phyloP scores from a whole-genome alignment of 2,329 filamentous ascomycete species.

The Penicillium sp. region DNA sequence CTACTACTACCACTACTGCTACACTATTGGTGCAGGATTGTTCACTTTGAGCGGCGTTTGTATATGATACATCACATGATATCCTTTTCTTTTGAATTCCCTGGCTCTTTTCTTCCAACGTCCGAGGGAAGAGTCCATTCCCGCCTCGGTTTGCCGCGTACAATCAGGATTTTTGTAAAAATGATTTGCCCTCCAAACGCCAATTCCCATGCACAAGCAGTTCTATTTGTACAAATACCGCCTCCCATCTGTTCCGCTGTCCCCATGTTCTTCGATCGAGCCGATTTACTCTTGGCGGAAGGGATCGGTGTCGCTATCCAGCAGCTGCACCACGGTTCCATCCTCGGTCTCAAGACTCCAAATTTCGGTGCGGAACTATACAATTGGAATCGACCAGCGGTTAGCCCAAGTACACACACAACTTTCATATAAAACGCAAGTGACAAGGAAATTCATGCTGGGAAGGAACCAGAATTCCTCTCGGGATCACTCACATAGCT shows the following conservation, averaged over 20 bases:
- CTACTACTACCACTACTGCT: constrained; percentile 44
- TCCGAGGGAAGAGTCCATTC: background rate
- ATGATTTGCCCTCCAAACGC: constrained; percentile 24
- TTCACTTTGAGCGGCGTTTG: constrained; percentile 43
- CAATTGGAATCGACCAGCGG: background rate
- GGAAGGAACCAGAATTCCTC: background rate
- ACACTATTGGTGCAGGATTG: constrained; percentile 37
- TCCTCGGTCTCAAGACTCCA: constrained; percentile 79
- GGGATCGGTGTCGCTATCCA: constrained; percentile 70
- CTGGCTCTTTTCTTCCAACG: constrained; percentile 1
- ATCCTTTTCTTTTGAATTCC: constrained; percentile 34
- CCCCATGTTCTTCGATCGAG: constrained; percentile 15
- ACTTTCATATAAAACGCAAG: background rate
- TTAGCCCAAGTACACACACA: background rate
- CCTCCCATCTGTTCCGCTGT: constrained; percentile 35
- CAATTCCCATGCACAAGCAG: constrained; percentile 28
- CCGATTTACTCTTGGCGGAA: constrained; percentile 57
- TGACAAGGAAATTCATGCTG: background rate
- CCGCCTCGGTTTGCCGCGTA: background rate
- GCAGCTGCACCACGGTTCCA: constrained; percentile 71
- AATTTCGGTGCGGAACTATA: constrained; percentile 80
- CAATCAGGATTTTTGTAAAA: constrained; percentile 16
- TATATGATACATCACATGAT: constrained; percentile 48
- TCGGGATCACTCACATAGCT: constrained; percentile 54
- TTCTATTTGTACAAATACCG: constrained; percentile 30